These are phyloP conservation scores for Phlyctochytrium bullatum DNA, from an alignment of 192 early-diverging fungal genomes.

Conservation along the genomic window DNA sequence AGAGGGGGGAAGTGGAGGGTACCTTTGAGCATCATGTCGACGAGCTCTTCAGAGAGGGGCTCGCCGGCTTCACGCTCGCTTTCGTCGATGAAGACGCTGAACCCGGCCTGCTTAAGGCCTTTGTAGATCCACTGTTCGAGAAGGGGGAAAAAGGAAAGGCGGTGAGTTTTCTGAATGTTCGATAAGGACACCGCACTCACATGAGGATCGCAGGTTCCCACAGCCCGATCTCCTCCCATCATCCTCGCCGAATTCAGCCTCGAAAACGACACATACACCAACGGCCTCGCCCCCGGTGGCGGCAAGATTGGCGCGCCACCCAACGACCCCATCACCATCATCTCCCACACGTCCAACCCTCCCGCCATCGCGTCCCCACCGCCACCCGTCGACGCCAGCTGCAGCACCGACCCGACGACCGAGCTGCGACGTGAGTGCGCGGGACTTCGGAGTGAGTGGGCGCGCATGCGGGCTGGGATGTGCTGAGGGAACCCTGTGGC, in stretches of 20 bases:
- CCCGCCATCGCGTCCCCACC: too few relatives aligned
- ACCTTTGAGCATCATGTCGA: conserved; percentile 6
- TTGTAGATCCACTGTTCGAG: conserved; percentile 5
- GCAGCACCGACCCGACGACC: too few relatives aligned
- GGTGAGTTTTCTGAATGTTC: not conserved
- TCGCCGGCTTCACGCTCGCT: conserved; percentile 9
- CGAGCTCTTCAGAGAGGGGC: conserved; percentile 11
- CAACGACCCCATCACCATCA: not conserved
- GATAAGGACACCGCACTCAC: not conserved
- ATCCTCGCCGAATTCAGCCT: conserved; percentile 4
- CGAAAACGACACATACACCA: conserved; percentile 1
- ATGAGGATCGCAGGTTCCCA: conserved; percentile 6
- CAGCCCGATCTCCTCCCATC: not conserved
- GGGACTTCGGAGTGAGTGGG: too few relatives aligned
- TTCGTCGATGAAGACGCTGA: conserved; percentile 12
- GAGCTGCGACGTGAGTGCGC: too few relatives aligned
- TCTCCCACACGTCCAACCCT: not conserved
- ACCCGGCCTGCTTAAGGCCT: conserved; percentile 4
- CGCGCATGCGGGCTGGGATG: not conserved
- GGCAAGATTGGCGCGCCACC: not conserved
- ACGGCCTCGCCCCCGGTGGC: not conserved
- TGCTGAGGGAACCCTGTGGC: not conserved
- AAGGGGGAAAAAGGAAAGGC: not conserved
- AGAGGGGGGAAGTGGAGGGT: not conserved
- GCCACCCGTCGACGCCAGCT: too few relatives aligned